These are phyloP conservation scores for Casuarina cunninghamiana DNA, from an alignment of 306 rosid species.

Conservation along the genomic window DNA sequence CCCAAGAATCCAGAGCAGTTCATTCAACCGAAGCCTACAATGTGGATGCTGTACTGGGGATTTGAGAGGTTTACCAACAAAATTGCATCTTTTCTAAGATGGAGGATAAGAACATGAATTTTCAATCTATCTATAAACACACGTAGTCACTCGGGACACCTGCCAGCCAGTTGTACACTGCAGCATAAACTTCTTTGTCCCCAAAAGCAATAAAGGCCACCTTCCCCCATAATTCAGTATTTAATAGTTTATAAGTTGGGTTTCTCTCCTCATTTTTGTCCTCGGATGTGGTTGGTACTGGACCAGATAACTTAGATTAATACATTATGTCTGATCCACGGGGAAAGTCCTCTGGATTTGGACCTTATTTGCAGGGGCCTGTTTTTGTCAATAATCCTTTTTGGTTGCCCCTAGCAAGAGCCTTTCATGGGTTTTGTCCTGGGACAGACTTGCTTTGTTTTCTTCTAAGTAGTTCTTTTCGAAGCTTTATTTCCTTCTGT, in stretches of 20 bases:
- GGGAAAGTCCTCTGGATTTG: not conserved
- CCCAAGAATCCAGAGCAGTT: too few species aligned
- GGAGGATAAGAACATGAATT: not conserved
- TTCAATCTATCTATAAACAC: not conserved
- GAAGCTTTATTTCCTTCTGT: not conserved
- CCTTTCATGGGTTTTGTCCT: not conserved
- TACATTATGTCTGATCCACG: not conserved
- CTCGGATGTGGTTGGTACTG: not conserved
- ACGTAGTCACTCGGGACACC: too few species aligned
- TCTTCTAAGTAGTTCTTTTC: not conserved
- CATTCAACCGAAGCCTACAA: not conserved
- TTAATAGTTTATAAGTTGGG: too few species aligned
- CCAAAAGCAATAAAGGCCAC: not conserved
- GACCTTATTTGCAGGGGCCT: not conserved
- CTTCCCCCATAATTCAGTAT: too few species aligned
- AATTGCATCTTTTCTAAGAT: not conserved
- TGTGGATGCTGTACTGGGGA: not conserved
- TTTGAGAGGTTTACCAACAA: not conserved
- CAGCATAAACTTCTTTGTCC: not conserved
- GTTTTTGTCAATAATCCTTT: too few species aligned
- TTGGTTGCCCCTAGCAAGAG: not conserved
- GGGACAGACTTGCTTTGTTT: not conserved
- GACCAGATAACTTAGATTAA: not conserved
- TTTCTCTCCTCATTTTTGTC: not conserved
- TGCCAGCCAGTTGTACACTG: not conserved